phyloP scores from a whole-genome alignment of 257 asterid species.

The Agastache rugosa region DNA sequence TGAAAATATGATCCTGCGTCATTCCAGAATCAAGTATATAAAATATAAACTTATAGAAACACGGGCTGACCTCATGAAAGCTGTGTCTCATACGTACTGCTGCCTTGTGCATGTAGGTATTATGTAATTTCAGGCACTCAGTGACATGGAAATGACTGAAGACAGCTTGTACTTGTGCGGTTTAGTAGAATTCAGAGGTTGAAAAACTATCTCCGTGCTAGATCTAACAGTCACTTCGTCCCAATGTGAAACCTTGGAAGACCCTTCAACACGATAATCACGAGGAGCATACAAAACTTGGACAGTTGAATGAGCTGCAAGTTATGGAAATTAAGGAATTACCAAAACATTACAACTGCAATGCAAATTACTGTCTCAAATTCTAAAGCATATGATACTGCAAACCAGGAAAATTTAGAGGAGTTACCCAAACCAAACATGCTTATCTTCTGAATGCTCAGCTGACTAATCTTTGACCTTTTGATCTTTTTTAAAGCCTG shows the following conservation, averaged over 20 bases:
- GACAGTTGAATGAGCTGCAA: constrained; percentile 77
- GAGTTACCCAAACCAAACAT: constrained; percentile 88
- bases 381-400: constrained; percentile 10
- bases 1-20: neutral
- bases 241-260: constrained; percentile 57
- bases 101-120: constrained; percentile 20
- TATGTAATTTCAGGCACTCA: constrained; percentile 67
- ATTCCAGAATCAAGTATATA: constrained; percentile 10
- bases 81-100: neutral
- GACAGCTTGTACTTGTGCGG: constrained; percentile 77
- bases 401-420: constrained; percentile 20
- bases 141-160: constrained; percentile 67
- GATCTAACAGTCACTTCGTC: constrained; percentile 80
- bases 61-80: constrained; percentile 21
- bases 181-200: constrained; percentile 67
- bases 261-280: constrained; percentile 69
- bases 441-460: constrained; percentile 88
- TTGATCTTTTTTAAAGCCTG: constrained; percentile 63
- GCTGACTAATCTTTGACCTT: constrained; percentile 84
- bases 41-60: constrained; percentile 6
- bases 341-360: constrained; percentile 23
- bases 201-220: constrained; percentile 76
- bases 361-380: constrained; percentile 6
- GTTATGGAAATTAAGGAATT: constrained; percentile 18
- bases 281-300: constrained; percentile 73